Evolutionary conservation across 2,329 filamentous ascomycete species (phyloP).

Genomic region (Colletotrichum orbiculare): DNA sequence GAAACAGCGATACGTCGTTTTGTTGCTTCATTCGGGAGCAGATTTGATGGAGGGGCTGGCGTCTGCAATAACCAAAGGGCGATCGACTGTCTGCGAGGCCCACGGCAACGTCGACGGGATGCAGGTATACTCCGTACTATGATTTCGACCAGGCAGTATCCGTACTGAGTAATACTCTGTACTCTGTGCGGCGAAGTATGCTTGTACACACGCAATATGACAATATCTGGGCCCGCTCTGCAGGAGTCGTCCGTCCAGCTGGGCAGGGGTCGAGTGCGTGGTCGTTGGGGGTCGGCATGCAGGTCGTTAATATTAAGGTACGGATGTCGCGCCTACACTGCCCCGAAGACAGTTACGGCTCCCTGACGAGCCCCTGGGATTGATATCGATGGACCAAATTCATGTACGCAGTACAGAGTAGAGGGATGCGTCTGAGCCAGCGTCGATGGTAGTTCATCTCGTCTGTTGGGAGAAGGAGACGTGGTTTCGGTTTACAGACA

Average conservation of each 20-base stretch:
- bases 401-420: too few relatives aligned
- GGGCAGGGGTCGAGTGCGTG: conserved; percentile 20
- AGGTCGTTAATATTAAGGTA: conserved; percentile 33
- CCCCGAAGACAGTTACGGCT: conserved; percentile 6
- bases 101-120: too few relatives aligned
- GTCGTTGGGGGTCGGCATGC: conserved; percentile 19
- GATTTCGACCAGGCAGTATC: too few relatives aligned
- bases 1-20: neutral
- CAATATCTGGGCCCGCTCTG: conserved; percentile 6
- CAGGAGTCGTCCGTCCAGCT: conserved; percentile 20
- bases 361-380: conserved; percentile 4
- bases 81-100: neutral
- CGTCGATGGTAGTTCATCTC: too few relatives aligned
- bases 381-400: neutral
- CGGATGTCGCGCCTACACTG: conserved; percentile 14
- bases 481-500: too few relatives aligned
- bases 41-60: neutral
- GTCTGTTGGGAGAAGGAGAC: too few relatives aligned
- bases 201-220: conserved; percentile 4
- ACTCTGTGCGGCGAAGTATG: neutral
- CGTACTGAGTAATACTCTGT: too few relatives aligned
- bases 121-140: too few relatives aligned
- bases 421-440: too few relatives aligned
- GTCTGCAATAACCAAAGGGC: conserved; percentile 5
- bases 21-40: conserved; percentile 2